phyloP scores from a whole-genome alignment of 192 early-diverging fungal genomes.

The Funneliformis mosseae region DNA sequence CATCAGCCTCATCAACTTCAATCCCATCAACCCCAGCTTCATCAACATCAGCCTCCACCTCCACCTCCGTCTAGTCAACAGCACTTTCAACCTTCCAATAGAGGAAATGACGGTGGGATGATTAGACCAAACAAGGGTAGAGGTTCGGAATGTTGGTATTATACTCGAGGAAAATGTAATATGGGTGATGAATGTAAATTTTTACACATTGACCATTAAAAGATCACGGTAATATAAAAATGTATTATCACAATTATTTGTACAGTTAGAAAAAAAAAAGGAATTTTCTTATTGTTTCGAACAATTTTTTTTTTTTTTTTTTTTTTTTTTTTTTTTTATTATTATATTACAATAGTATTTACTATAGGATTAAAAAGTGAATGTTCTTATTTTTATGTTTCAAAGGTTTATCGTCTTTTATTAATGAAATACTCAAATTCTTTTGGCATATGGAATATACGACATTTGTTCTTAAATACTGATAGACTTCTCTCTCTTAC shows the following conservation, averaged over 20 bases:
- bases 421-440: slow-evolving; percentile 46
- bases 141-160: slow-evolving; percentile 30
- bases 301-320: too few relatives aligned
- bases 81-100: background rate
- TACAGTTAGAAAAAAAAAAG: background rate
- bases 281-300: too few relatives aligned
- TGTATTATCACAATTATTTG: background rate
- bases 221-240: background rate
- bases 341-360: too few relatives aligned
- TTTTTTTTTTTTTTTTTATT: too few relatives aligned
- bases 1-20: background rate
- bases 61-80: background rate
- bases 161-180: slow-evolving; percentile 11
- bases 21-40: background rate
- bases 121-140: slow-evolving; percentile 4
- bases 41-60: background rate
- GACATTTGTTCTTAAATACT: slow-evolving; percentile 70
- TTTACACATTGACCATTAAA: slow-evolving; percentile 21
- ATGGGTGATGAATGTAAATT: slow-evolving; percentile 24
- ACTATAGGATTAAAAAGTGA: too few relatives aligned
- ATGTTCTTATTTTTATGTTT: background rate
- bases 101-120: background rate
- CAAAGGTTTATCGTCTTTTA: slow-evolving; percentile 11
- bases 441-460: slow-evolving; percentile 55
- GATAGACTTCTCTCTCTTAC: slow-evolving; percentile 66